Percentiles rank a stretch among this genome's conserved stretches.
Conservation (phyloP, 805 yeast species). For the Nakazawaea populi region DNA sequence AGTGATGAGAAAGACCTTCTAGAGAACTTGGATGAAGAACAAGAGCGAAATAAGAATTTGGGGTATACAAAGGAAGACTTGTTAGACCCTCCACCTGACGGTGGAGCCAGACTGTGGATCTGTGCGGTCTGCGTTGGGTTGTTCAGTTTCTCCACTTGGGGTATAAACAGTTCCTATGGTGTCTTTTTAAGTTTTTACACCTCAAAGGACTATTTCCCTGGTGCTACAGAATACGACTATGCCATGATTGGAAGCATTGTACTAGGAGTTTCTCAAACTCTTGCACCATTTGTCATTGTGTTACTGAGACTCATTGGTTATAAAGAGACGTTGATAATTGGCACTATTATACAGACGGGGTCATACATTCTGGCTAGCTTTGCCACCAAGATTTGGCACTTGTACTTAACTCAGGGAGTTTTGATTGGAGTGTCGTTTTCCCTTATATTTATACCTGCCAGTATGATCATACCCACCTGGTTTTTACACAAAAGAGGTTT, state of each 20-base stretch:
- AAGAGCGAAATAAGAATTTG: constrained; percentile 3
- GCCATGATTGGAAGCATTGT: constrained; percentile 59
- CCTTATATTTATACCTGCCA: constrained; percentile 45
- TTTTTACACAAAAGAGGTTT: constrained; percentile 40
- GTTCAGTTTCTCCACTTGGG: constrained; percentile 57
- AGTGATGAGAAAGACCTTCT: constrained; percentile 1
- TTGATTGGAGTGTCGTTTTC: constrained; percentile 46
- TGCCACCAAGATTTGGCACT: constrained; percentile 41
- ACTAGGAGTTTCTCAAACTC: constrained; percentile 17
- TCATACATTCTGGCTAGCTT: constrained; percentile 50
- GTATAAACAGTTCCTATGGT: constrained; percentile 56
- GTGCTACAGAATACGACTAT: constrained; percentile 49
- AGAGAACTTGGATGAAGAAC: constrained; percentile 7
- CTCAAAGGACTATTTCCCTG: constrained; percentile 38
- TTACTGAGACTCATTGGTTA: constrained; percentile 18
- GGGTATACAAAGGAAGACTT: constrained; percentile 5
- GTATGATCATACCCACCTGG: constrained; percentile 47
- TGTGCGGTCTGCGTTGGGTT: constrained; percentile 37
- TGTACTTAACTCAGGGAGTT: constrained; percentile 48
- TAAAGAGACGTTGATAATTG: constrained; percentile 23
- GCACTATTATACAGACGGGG: constrained; percentile 35
- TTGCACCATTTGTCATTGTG: constrained; percentile 20
- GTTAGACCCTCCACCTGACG: constrained; percentile 37
- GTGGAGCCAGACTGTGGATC: constrained; percentile 64
- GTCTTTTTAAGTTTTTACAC: constrained; percentile 51